These are phyloP conservation scores for Ajuga reptans DNA, from an alignment of 305 asterid genomes.

Conservation along the genomic window DNA sequence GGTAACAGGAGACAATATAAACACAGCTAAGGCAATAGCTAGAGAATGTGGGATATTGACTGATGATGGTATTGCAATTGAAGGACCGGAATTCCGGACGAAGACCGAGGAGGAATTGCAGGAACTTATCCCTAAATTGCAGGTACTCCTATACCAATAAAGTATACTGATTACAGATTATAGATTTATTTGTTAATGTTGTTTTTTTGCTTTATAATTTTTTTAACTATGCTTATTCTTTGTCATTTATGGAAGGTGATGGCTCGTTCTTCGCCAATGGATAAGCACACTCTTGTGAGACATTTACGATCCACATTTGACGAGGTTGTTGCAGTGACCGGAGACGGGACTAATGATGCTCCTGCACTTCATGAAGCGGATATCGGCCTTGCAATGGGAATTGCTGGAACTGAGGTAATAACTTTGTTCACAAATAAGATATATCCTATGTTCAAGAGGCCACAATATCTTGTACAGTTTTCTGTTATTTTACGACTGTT, in stretches of 20 bases:
- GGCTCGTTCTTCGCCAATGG: constrained; percentile 99
- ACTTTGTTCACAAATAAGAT: not conserved
- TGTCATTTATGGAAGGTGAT: constrained; percentile 49
- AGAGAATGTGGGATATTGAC: constrained; percentile 94
- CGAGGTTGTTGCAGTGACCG: constrained; percentile 97
- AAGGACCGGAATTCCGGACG: constrained; percentile 79
- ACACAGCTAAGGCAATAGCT: constrained; percentile 93
- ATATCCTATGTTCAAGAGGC: constrained; percentile 5
- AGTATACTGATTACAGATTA: not conserved
- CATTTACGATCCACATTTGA: constrained; percentile 67
- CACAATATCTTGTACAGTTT: not conserved
- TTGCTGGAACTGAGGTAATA: constrained; percentile 87
- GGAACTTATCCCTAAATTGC: constrained; percentile 70
- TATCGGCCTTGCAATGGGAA: constrained; percentile 99
- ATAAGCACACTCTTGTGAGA: constrained; percentile 83
- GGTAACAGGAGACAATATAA: constrained; percentile 94
- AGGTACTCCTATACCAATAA: constrained; percentile 38
- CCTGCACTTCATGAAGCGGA: constrained; percentile 99
- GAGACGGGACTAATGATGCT: constrained; percentile 97
- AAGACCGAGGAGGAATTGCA: constrained; percentile 69
- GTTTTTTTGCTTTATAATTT: not conserved
- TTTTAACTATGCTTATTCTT: not conserved
- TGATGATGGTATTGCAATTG: constrained; percentile 80
- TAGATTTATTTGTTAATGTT: not conserved
- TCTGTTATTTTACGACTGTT: not conserved